These are phyloP conservation scores for Emergomyces pasteurianus DNA, from an alignment of 2,329 filamentous ascomycete species.

Conservation along the genomic window DNA sequence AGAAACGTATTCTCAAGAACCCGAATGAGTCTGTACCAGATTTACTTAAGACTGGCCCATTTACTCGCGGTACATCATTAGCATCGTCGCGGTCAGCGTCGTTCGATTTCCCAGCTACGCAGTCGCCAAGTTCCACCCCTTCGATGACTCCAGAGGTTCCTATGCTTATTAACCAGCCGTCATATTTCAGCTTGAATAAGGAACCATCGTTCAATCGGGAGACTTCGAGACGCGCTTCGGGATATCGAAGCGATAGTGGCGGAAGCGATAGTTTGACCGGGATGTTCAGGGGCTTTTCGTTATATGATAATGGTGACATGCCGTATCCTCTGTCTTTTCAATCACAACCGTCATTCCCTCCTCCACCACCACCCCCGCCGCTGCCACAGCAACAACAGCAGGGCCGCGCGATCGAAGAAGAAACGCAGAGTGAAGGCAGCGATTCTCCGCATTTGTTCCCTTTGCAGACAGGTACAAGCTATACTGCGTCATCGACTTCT, in stretches of 20 bases:
- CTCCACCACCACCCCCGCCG: slow-evolving; percentile 14
- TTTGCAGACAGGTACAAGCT: slow-evolving; percentile 49
- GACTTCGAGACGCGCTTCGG: slow-evolving; percentile 55
- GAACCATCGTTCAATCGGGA: slow-evolving; percentile 42
- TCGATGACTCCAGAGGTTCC: slow-evolving; percentile 69
- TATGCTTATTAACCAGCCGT: slow-evolving; percentile 64
- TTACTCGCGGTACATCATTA: slow-evolving; percentile 71
- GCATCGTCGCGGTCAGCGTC: slow-evolving; percentile 87
- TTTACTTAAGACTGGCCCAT: slow-evolving; percentile 81
- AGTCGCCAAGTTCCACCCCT: slow-evolving; percentile 75
- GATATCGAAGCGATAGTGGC: slow-evolving; percentile 80
- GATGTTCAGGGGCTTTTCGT: slow-evolving; percentile 69
- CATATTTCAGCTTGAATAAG: slow-evolving; percentile 66
- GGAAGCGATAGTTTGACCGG: slow-evolving; percentile 74
- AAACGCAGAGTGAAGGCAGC: slow-evolving; percentile 56
- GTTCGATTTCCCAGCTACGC: slow-evolving; percentile 69
- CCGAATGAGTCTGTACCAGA: slow-evolving; percentile 78
- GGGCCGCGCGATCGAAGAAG: slow-evolving; percentile 51
- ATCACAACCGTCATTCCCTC: slow-evolving; percentile 12
- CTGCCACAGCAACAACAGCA: slow-evolving; percentile 22
- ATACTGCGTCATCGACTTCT: slow-evolving; percentile 25
- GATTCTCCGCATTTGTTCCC: slow-evolving; percentile 66
- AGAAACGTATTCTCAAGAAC: slow-evolving; percentile 79
- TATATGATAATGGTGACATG: slow-evolving; percentile 49
- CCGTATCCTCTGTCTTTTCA: slow-evolving; percentile 22